phyloP scores from a whole-genome alignment of 108 stramenopile species.

The Fragilariopsis cylindrus region DNA sequence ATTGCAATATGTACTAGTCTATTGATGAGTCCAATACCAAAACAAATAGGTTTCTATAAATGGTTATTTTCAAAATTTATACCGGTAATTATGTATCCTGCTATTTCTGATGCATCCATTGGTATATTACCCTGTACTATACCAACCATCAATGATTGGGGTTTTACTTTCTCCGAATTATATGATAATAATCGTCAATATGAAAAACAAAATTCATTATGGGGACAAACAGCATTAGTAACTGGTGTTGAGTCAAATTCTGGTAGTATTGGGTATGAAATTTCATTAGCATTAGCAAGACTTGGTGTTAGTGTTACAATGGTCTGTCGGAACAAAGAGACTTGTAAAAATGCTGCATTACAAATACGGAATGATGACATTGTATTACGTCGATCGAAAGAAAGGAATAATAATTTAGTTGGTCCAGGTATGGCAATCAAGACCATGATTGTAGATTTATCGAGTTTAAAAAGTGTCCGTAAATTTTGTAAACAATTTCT shows the following conservation, averaged over 20 bases:
- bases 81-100: background rate
- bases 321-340: conserved; percentile 45
- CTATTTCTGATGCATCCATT: background rate
- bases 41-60: background rate
- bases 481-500: conserved; percentile 25
- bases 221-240: conserved; percentile 55
- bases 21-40: background rate
- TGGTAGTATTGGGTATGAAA: conserved; percentile 47
- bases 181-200: background rate
- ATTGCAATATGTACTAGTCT: too few species aligned
- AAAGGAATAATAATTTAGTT: conserved; percentile 10
- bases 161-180: background rate
- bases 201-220: conserved; percentile 6
- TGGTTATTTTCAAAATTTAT: background rate
- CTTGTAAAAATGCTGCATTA: conserved; percentile 40
- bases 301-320: conserved; percentile 46
- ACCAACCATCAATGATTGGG: background rate
- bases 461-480: conserved; percentile 44
- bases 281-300: conserved; percentile 33
- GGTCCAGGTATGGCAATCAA: background rate
- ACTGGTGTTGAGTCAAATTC: conserved; percentile 51
- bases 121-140: background rate
- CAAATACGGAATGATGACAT: conserved; percentile 25
- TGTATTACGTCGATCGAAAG: background rate
- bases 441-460: conserved; percentile 47